Base-by-base conservation (phyloP, 768 basidiomycete species). In the Pisolithus microcarpus region DNA sequence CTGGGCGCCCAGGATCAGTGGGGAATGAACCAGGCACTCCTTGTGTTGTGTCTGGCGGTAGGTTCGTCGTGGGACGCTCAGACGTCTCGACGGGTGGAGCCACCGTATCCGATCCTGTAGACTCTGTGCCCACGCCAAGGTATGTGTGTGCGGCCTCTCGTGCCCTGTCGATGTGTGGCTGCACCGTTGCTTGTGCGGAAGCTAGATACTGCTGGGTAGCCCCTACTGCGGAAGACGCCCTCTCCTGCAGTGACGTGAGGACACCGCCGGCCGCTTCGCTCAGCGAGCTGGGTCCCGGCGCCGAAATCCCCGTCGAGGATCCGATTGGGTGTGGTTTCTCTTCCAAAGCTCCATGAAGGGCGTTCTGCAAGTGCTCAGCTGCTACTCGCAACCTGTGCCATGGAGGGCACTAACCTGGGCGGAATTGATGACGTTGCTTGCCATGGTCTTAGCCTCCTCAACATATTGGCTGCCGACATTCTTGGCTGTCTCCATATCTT, bases 361-460 rank as follows among this genome's bases (percentile, higher is more conserved):
- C 36, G 16, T 15, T 40, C 39, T 42, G 18, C 9, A 24, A 8
- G 21, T 47, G 52, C 30, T 50, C 37, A 49, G 15, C 3, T 28
- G 5, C 2, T 38, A 9, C n/a, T 28, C 3, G n/a, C 6, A 42
- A 11, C 23, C 19, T 13, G 19, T 24, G 38, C 5, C 23, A 1
- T 9, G 18, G 39, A 4, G 7, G 16, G 16, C 4, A 60, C 65
- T 19, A 52, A 75, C 77, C 68, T 75, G 71, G 15, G 78, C 79
- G 23, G 76, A 72, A 6, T 71, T 56, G 4, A 79, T 51, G 0
- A 74, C 75, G 36, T 56, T 68, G 13, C 64, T 65, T 0, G 77
- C 80, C 3, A 79, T 45, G 7, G 60, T 64, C 64, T 77, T 82
- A 1, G 77, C 82, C 56, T 81, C 76, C 21, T 80, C 76, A 6